Base-by-base conservation (phyloP, 257 asterid species). In the Henckelia pumila region DNA sequence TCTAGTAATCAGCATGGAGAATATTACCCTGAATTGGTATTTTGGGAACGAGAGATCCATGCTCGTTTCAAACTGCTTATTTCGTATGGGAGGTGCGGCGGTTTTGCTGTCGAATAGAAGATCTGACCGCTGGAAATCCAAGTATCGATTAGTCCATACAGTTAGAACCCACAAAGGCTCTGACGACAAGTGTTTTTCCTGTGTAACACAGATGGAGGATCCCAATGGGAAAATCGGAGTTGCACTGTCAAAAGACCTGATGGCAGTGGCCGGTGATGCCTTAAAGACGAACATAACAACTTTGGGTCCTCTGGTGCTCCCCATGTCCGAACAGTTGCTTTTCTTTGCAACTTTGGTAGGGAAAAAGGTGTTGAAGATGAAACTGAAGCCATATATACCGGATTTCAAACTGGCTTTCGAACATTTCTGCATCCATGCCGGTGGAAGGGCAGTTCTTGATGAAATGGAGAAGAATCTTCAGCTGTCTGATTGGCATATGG, bases 21-120 rank as follows among this genome's bases (percentile, higher is more conserved):
- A 75, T 60, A 78, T 81, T 60, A 81, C 86, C 21, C 53, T 78
- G 71, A 81, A 81, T 29, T 78, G 86, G 86, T 81, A 81, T 62
- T 73, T 75, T 37, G 86, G 83, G 11, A 78, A 78, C 55, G 83
- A 78, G 60, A 81, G 79, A 53, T 78, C 86, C n/a, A 81, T 81
- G 86, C 79, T 81, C n/a, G 79, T 81, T 35, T 65, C 86, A 0
- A 81, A 81, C 64, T 81, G 83, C 71, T 66, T 81, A 19, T 78
- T 81, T 61, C 73, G 83, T n/a, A 81, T 81, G 83, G 86, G 83
- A n/a, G 79, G 86, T 59, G 81, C 86, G 49, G 86, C 86, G 1
- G 72, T 62, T 62, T 35, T 62, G 29, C 67, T 62, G 1, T 33
- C 55, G 5, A 62, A 62, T 55, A 61, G 13, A 62, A 13, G 67